Evolutionary conservation across 306 rosid species (phyloP).

Genomic region (Datisca glomerata): DNA sequence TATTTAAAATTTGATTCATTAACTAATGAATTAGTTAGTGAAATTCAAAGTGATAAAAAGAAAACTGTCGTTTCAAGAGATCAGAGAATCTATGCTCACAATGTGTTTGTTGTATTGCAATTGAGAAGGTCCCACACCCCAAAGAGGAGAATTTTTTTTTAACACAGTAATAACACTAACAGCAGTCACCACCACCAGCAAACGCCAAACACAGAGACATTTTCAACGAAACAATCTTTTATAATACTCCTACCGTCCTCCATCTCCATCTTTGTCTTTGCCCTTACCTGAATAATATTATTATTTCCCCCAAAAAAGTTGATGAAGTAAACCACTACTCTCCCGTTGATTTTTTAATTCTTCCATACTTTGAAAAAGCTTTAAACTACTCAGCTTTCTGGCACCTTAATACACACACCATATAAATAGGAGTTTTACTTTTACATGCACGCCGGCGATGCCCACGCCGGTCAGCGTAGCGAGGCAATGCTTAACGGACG

Average conservation of each 20-base stretch:
- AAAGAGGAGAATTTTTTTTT: conserved; percentile 5
- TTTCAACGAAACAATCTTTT: background rate
- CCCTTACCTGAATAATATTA: conserved; percentile 22
- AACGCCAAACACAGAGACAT: background rate
- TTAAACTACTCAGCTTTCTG: too few relatives aligned
- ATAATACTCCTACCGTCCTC: conserved; percentile 1
- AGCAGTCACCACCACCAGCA: conserved; percentile 4
- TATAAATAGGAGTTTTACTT: background rate
- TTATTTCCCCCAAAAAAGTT: conserved; percentile 11
- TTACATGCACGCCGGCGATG: conserved; percentile 90
- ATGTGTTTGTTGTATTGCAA: conserved; percentile 27
- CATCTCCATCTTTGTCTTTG: conserved; percentile 10
- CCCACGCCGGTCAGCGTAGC: conserved; percentile 96
- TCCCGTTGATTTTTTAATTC: background rate
- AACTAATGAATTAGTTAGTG: too few relatives aligned
- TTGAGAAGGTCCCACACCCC: conserved; percentile 8
- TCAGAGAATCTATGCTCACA: conserved; percentile 40
- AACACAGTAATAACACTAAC: too few relatives aligned
- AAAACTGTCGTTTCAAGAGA: background rate
- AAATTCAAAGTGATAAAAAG: background rate
- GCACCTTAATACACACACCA: too few relatives aligned
- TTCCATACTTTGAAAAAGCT: background rate
- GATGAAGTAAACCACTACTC: conserved; percentile 17
- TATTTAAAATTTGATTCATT: too few relatives aligned
- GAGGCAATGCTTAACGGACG: conserved; percentile 86